Evolutionary conservation across 2,329 filamentous ascomycete species (phyloP), one percentile per base, ranked within the genome.

Genomic region (Xylaria sp.): DNA sequence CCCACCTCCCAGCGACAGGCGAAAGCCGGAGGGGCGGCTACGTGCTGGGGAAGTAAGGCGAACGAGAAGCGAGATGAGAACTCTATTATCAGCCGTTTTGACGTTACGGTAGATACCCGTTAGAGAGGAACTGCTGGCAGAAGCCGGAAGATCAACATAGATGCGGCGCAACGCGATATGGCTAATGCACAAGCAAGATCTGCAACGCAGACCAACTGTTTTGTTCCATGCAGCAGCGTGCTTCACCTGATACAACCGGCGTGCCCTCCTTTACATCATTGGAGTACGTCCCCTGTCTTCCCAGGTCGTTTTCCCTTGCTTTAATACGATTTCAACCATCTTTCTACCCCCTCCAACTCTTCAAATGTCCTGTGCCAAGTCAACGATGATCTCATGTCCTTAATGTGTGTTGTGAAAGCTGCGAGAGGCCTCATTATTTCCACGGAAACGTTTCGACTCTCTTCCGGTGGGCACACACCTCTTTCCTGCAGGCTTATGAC

Each of bases 161-260:
- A 68, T 62, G 57, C 61, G 54, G 20, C 58, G 31, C 42, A 44
- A 44, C 38, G 40, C 31, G 53, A 26, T 48, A 42, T 28, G 54
- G 26, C 61, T 46, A 48, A 64, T 28, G 46, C 36, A 62, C 36
- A 56, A 59, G 61, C 64, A 46, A 66, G 62, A 63, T 62, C 68
- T 70, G 62, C 65, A 68, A 59, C 65, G 53, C 57, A 13, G 49
- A 40, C 26, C 31, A 20, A 26, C 51, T 20, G 51, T 64, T 61
- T 62, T 65, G 61, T 61, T 67, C 60, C 51, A 59, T 67, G 64
- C 68, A 62, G 60, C 31, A 57, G 28, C 31, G 46, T 53, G 65
- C 59, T 42, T 70, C 62, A 70, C 68, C 68, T 70, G 68, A 68
- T 63, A 67, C 67, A 69, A 48, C 54, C 40, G 40, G 48, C 23